These are phyloP conservation scores for Saccharomyces hybrid DNA, from an alignment of 1,139 yeast genomes.

Conservation along the genomic window DNA sequence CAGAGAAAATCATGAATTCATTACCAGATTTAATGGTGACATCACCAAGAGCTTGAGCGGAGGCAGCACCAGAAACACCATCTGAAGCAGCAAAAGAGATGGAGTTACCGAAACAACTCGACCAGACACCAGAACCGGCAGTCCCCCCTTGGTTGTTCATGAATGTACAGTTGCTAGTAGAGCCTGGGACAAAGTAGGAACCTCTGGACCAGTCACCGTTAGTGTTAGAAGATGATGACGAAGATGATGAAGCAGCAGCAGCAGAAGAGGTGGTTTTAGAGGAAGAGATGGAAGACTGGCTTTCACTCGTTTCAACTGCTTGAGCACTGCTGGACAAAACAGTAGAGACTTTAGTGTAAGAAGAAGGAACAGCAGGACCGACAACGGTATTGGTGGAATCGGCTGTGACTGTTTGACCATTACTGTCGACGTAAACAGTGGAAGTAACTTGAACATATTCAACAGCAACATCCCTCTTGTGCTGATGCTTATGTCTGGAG, in stretches of 20 bases:
- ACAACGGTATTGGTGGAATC: slow-evolving; percentile 14
- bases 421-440: slow-evolving; percentile 58
- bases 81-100: slow-evolving; percentile 71
- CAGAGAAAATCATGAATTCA: slow-evolving; percentile 75
- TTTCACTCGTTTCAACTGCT: slow-evolving; percentile 8
- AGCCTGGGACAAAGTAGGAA: slow-evolving; percentile 63
- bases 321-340: slow-evolving; percentile 6
- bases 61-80: slow-evolving; percentile 59
- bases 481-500: slow-evolving; percentile 36
- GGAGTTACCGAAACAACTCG: slow-evolving; percentile 79
- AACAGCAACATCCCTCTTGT: slow-evolving; percentile 55
- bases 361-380: slow-evolving; percentile 21
- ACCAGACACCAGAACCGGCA: slow-evolving; percentile 80
- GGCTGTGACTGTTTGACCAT: slow-evolving; percentile 44
- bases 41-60: slow-evolving; percentile 55
- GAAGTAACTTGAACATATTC: slow-evolving; percentile 64
- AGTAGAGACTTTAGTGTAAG: slow-evolving; percentile 19
- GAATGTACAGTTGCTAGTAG: slow-evolving; percentile 67
- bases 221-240: slow-evolving; percentile 15
- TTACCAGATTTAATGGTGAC: slow-evolving; percentile 61
- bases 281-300: slow-evolving; percentile 12
- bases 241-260: slow-evolving; percentile 11
- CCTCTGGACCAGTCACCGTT: slow-evolving; percentile 63
- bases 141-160: slow-evolving; percentile 76
- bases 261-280: slow-evolving; percentile 16